Percentiles rank a stretch among this genome's conserved stretches.
phyloP scores from a whole-genome alignment of 306 rosid species.

The Hippophae rhamnoides region DNA sequence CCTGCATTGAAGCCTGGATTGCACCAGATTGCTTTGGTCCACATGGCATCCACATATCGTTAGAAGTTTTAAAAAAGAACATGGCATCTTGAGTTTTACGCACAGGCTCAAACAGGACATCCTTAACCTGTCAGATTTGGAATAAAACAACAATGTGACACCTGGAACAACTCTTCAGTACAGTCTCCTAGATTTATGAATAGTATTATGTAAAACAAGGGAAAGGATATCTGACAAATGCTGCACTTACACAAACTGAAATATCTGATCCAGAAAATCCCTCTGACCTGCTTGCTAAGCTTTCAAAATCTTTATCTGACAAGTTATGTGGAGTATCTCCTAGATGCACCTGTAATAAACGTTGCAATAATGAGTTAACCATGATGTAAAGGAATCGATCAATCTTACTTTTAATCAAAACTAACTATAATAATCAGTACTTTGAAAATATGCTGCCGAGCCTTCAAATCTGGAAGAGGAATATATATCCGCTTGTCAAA shows the following conservation, averaged over 20 bases:
- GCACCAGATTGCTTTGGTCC: conserved; percentile 82
- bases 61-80: conserved; percentile 57
- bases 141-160: not conserved
- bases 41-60: conserved; percentile 80
- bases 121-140: conserved; percentile 61
- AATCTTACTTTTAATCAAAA: not conserved
- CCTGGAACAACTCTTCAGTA: not conserved
- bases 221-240: conserved; percentile 9
- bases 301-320: conserved; percentile 80
- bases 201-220: not conserved
- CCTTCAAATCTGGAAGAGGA: conserved; percentile 91
- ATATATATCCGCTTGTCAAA: conserved; percentile 97
- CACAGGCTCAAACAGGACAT: conserved; percentile 96
- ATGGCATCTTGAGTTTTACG: conserved; percentile 99
- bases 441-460: conserved; percentile 96
- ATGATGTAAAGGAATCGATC: not conserved
- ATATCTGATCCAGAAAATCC: conserved; percentile 98
- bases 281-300: conserved; percentile 64
- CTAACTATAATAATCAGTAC: conserved; percentile 28
- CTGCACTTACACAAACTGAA: conserved; percentile 89
- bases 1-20: conserved; percentile 72
- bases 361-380: conserved; percentile 4
- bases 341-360: conserved; percentile 72
- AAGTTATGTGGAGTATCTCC: conserved; percentile 95
- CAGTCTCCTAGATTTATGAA: not conserved